Conservation (phyloP, 257 asterid genomes). For the Haberlea rhodopensis region DNA sequence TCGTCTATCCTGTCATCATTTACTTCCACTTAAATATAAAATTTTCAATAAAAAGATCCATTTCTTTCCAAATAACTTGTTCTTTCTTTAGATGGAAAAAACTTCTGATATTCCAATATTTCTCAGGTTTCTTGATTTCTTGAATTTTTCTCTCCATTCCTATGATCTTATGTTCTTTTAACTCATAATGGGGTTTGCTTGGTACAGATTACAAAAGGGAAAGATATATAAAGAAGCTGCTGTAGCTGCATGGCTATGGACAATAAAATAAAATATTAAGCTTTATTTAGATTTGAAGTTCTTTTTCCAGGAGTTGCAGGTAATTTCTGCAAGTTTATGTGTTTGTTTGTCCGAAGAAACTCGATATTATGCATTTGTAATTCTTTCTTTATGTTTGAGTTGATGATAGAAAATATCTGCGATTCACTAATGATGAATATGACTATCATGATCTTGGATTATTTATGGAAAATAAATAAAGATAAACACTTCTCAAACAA, state of each 20-base stretch:
- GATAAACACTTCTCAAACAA: no score
- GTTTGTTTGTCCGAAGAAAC: neutral
- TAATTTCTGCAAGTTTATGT: constrained; percentile 17
- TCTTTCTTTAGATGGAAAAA: constrained; percentile 25
- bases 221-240: constrained; percentile 23
- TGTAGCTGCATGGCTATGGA: constrained; percentile 26
- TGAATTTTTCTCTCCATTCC: neutral
- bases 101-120: constrained; percentile 30
- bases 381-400: neutral
- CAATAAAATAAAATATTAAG: constrained; percentile 14
- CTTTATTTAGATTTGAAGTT: neutral
- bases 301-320: constrained; percentile 24
- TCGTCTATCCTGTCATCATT: constrained; percentile 43
- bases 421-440: neutral
- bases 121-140: constrained; percentile 21
- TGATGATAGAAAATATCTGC: neutral
- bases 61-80: constrained; percentile 29
- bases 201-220: neutral
- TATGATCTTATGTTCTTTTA: constrained; percentile 1
- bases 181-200: constrained; percentile 21
- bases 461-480: constrained; percentile 6
- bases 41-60: constrained; percentile 26
- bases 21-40: constrained; percentile 37
- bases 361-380: neutral
- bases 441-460: constrained; percentile 1